Evolutionary conservation across 2,329 filamentous ascomycete species (phyloP).

Genomic region (Apiospora pterosperma): DNA sequence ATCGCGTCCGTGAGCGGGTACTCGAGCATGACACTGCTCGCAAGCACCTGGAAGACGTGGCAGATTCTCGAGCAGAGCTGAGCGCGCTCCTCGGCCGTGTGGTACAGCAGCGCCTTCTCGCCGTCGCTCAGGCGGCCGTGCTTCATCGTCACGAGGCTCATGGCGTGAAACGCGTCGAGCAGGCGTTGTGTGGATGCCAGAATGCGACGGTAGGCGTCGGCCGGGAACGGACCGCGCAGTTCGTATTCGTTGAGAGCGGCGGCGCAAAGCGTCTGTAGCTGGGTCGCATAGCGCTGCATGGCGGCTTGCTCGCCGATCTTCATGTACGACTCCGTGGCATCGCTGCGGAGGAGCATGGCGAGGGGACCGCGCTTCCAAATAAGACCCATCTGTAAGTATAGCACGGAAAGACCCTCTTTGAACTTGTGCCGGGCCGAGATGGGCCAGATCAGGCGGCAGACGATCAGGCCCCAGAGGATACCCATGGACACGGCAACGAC

Average conservation of each 20-base stretch:
- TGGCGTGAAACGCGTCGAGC: conserved; percentile 91
- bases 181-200: conserved; percentile 78
- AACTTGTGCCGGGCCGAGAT: conserved; percentile 87
- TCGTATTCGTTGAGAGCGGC: conserved; percentile 85
- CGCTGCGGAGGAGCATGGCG: conserved; percentile 63
- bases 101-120: conserved; percentile 75
- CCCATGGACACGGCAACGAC: conserved; percentile 82
- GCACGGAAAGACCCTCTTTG: conserved; percentile 81
- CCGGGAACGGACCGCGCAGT: conserved; percentile 81
- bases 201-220: conserved; percentile 68
- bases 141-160: conserved; percentile 88
- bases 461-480: conserved; percentile 86
- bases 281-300: conserved; percentile 75
- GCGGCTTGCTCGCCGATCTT: conserved; percentile 83
- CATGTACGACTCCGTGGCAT: conserved; percentile 67
- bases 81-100: conserved; percentile 74
- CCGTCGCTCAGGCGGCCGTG: conserved; percentile 72
- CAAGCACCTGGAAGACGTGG: conserved; percentile 82
- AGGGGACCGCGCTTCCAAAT: conserved; percentile 95
- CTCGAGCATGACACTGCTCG: conserved; percentile 89
- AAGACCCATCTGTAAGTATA: conserved; percentile 91
- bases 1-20: conserved; percentile 89
- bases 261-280: conserved; percentile 68
- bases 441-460: conserved; percentile 89
- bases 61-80: conserved; percentile 86